Evolutionary conservation across 192 early-diverging fungal species (phyloP), one percentile per base, ranked within the genome.

Genomic region (Cetraspora pellucida): DNA sequence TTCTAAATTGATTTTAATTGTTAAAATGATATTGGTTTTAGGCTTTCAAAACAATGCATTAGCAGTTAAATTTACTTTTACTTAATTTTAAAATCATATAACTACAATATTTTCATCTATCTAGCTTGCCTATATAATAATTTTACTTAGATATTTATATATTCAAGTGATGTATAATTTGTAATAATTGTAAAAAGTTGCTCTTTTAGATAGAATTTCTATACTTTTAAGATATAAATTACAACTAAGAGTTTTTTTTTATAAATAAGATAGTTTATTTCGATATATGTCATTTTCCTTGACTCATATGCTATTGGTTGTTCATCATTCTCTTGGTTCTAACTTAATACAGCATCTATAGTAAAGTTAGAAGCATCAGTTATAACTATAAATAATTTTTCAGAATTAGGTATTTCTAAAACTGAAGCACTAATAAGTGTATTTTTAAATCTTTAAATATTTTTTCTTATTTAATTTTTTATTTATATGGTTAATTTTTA

Each of bases 281-380:
- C 37, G 72, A 70, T 80, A 23, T 49, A 21, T 10, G 69, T 58
- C 3, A 81, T 44, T 25, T 81, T 81, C 44, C 77, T 63, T 19
- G 76, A 79, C 54, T 80, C 78, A 74, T 76, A 83, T 1, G 79
- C 82, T 0, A 79, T 50, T 1, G 79, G 82, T 23, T 58, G 71
- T 55, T 79, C 27, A 61, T 82, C 57, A 70, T 77, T 21, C 1
- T 11, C 43, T 25, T 67, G 58, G 0, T 65, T 67, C 58, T 87
- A 85, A 27, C 72, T 75, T 13, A 87, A 66, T 0, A 87, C 77
- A 1, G 78, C 85, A 16, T 76, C 86, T 23, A 86, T 1, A 17
- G 81, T 78, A 30, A 75, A 82, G 3, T 82, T 77, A 3, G 77
- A 84, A 0, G 86, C 79, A 68, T 87, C 85, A 0, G 82, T 82